Base-by-base conservation (phyloP, 2,329 filamentous ascomycete genomes). In the Epichloe gansuensis region DNA sequence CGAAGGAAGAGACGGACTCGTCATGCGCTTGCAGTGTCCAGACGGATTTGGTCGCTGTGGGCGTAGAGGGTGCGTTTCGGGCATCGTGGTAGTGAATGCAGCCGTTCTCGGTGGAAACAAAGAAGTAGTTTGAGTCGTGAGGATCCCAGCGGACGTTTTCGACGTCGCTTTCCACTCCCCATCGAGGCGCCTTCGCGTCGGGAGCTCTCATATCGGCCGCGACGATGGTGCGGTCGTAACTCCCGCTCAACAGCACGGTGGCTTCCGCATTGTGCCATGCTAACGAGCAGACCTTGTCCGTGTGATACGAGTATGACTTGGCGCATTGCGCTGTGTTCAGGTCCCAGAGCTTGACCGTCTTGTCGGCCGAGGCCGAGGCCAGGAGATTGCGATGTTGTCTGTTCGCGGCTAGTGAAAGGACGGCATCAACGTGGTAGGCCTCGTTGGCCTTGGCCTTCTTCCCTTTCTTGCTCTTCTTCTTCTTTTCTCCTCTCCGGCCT, bases 321-420 rank as follows among this genome's bases (percentile, higher is more conserved):
- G 93, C 93, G 69, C 90, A 95, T 69, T 85, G 90, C 56, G 87
- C 80, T 3, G 89, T 96, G 73, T 90, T 88, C 57, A 98, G 75
- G 67, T 98, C 93, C 93, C 93, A 98, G 21, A 98, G 80, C 75
- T 98, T 98, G 64, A 97, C 84, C 3, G 93, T 98, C 73, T 91
- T 90, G 73, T 98, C 93, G 21, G 93, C 93, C 1, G 93, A 98
- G 2, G 88, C 89, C 0, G 91, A 97, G 12, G 93, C 93, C 46
- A 98, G 81, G 54, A 98, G 78, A 67, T 97, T 97, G 58, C 91
- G 84, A 72, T 98, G 91, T 64, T 91, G 85, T 62, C 91, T 80
- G 74, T 98, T 98, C 48, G 90, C 89, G 3, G 93, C 86, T 44
- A 98, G 82, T 5, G 91, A 86, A 44, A 98, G 80, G 31, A 98